Percentiles rank a stretch among this genome's conserved stretches.
Conservation (phyloP, 164 flowering plant species). For the Houttuynia cordata region DNA sequence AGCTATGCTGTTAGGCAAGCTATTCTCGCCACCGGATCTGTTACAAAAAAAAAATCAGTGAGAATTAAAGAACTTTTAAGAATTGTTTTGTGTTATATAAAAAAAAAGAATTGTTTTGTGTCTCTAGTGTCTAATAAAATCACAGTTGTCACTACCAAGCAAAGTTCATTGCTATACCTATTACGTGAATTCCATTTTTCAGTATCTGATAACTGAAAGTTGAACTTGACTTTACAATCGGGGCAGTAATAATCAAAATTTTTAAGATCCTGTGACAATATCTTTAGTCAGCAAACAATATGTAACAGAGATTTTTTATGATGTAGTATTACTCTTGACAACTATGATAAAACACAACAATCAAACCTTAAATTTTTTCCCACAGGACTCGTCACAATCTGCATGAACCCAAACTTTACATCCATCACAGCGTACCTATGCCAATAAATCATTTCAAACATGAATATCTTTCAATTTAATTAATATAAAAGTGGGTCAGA, state of each 20-base stretch:
- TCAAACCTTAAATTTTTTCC: constrained; percentile 55
- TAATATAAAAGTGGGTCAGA: background rate
- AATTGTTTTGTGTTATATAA: too few relatives aligned
- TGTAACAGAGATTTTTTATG: background rate
- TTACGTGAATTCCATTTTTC: constrained; percentile 22
- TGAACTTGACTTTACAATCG: constrained; percentile 74
- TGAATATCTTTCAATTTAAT: background rate
- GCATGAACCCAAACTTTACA: constrained; percentile 98
- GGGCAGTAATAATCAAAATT: constrained; percentile 82
- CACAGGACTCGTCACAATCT: constrained; percentile 69
- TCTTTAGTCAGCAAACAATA: constrained; percentile 5
- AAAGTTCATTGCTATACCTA: constrained; percentile 22
- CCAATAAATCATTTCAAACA: background rate
- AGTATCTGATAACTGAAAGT: constrained; percentile 59
- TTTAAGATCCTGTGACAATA: constrained; percentile 41
- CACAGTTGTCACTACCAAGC: background rate
- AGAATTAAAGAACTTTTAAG: background rate
- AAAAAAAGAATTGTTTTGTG: too few relatives aligned
- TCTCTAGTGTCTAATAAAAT: background rate
- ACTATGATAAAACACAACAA: background rate
- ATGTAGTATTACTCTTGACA: background rate
- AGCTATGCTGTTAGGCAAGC: constrained; percentile 19
- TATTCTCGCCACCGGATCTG: constrained; percentile 31
- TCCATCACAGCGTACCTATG: constrained; percentile 82
- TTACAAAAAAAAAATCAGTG: background rate